A percentile compares a stretch with the other conserved stretches of the same genome.
Conservation (phyloP, 805 yeast genomes). For the Candida peoriensis region DNA sequence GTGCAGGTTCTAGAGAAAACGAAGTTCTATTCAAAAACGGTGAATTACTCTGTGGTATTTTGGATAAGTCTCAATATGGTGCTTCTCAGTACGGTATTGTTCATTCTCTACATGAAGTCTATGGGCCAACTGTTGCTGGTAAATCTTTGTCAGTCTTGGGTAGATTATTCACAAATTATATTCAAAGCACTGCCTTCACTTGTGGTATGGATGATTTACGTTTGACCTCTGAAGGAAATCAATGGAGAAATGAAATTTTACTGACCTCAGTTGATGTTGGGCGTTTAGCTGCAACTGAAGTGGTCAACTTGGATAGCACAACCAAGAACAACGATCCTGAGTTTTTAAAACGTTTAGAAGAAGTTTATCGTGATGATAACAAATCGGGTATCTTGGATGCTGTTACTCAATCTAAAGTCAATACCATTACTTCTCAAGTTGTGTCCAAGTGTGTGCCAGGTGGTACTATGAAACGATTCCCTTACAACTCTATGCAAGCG, state of each 20-base stretch:
- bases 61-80: slow-evolving; percentile 98
- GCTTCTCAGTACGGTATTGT: slow-evolving; percentile 96
- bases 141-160: slow-evolving; percentile 89
- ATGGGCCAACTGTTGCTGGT: slow-evolving; percentile 89
- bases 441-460: slow-evolving; percentile 92
- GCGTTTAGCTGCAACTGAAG: slow-evolving; percentile 89
- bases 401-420: slow-evolving; percentile 88
- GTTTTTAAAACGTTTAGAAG: slow-evolving; percentile 83
- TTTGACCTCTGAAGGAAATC: slow-evolving; percentile 85
- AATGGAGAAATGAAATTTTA: slow-evolving; percentile 81
- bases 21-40: slow-evolving; percentile 84
- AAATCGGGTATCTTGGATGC: slow-evolving; percentile 95
- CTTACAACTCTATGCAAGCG: slow-evolving; percentile 94
- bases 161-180: slow-evolving; percentile 89
- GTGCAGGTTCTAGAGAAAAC: slow-evolving; percentile 76
- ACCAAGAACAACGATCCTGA: slow-evolving; percentile 59
- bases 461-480: slow-evolving; percentile 94
- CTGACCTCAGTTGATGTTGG: slow-evolving; percentile 77
- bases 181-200: slow-evolving; percentile 88
- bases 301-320: slow-evolving; percentile 66
- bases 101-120: slow-evolving; percentile 93
- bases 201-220: slow-evolving; percentile 99
- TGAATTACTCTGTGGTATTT: slow-evolving; percentile 82
- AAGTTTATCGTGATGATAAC: slow-evolving; percentile 87
- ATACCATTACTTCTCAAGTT: slow-evolving; percentile 88